Conservation (phyloP, 768 basidiomycete genomes). For the Pulveroboletus ravenelii region DNA sequence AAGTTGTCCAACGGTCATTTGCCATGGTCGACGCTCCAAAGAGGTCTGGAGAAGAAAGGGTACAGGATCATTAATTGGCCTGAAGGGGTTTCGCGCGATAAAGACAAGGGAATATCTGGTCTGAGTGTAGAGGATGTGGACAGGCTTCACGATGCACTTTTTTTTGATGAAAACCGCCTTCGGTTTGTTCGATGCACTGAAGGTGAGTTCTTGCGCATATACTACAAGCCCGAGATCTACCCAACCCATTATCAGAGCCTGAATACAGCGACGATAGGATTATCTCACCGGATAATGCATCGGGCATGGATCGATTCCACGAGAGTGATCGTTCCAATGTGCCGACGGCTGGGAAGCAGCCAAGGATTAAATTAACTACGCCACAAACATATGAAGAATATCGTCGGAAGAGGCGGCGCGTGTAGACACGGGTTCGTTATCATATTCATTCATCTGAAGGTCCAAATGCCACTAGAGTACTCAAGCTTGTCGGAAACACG, state of each 20-base stretch:
- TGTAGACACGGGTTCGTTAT: not conserved
- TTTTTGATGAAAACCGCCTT: too few relatives aligned
- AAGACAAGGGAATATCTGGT: constrained; percentile 1
- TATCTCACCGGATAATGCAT: too few relatives aligned
- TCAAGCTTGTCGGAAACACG: too few relatives aligned
- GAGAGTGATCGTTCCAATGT: not conserved
- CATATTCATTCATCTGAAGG: too few relatives aligned
- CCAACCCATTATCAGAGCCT: not conserved
- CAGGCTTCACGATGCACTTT: constrained; percentile 6
- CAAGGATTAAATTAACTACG: not conserved
- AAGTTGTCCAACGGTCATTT: constrained; percentile 1
- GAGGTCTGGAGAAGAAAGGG: not conserved
- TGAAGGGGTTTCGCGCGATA: not conserved
- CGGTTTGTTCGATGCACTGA: too few relatives aligned
- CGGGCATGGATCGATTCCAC: not conserved
- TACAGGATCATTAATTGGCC: constrained; percentile 12
- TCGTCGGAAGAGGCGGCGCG: not conserved
- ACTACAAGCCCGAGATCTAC: too few relatives aligned
- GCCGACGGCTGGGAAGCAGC: not conserved
- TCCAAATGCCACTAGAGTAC: too few relatives aligned
- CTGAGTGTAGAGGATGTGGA: constrained; percentile 3
- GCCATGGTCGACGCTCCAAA: constrained; percentile 11
- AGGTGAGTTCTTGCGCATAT: too few relatives aligned
- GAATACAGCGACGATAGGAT: not conserved
- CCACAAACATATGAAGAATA: not conserved